Conservation (phyloP, 176 grass and related monocot species). For the Saccharum officinarum region DNA sequence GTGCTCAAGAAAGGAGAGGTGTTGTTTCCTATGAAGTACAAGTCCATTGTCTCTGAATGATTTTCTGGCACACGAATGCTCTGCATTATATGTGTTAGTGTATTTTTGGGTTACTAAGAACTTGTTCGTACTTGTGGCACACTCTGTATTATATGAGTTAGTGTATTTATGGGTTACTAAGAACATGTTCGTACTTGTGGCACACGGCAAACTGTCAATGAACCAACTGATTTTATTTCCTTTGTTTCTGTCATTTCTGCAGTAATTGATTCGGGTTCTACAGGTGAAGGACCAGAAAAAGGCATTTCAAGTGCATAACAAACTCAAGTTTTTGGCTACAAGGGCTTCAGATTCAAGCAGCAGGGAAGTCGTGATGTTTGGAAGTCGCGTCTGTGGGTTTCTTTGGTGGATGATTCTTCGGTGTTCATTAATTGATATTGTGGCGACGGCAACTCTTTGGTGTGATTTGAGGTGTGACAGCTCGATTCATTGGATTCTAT, state of each 20-base stretch:
- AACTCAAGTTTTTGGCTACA: no score
- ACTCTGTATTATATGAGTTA: no score
- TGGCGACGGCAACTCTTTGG: no score
- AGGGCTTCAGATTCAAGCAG: no score
- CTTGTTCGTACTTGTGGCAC: not conserved
- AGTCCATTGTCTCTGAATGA: not conserved
- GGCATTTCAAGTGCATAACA: no score
- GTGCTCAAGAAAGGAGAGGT: not conserved
- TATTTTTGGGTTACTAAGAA: not conserved
- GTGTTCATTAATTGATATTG: no score
- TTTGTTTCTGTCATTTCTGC: not conserved
- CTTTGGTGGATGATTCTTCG: no score
- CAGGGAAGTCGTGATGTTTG: no score
- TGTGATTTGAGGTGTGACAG: no score
- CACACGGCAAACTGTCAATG: not conserved
- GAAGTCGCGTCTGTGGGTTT: no score
- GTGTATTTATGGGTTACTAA: not conserved
- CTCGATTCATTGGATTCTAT: no score
- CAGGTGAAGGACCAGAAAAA: no score
- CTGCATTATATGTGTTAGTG: not conserved
- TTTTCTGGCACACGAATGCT: not conserved
- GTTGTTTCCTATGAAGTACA: not conserved
- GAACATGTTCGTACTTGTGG: not conserved
- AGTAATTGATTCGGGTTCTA: not conserved
- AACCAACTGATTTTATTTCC: not conserved